Evolutionary conservation across 768 basidiomycete species (phyloP), one percentile per base, ranked within the genome.

Genomic region (Imleria badia): DNA sequence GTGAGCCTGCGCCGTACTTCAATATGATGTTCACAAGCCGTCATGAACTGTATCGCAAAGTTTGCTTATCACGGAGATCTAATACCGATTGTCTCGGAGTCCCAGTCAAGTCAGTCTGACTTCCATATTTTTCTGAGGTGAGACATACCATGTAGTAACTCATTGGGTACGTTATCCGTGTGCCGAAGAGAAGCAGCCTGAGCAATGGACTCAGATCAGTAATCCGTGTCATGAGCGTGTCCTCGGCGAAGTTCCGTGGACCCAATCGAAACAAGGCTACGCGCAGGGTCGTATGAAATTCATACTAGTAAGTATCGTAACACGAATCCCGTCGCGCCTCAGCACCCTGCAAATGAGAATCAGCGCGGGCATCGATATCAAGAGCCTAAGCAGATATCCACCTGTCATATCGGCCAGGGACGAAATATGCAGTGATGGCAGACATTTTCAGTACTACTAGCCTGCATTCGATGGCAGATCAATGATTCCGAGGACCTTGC

Each of bases 231-330:
- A 12, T 40, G 39, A 31, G 33, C 12, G 42, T 38, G 42, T 26
- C 20, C 20, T 41, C 17, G 6, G 7, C 44, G 35, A 46, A 54
- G 45, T 30, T 52, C 59, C 53, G 50, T 67, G 49, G 48, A 35
- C 31, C 2, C 46, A 40, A 41, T 41, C 14, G 31, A 45, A 19
- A 43, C 23, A 41, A 15, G 45, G 30, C 29, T 8, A 43, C 9
- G 47, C n/a, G n/a, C n/a, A n/a, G n/a, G n/a, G n/a, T 43, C n/a
- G 48, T 54, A 48, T 58, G 52, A 51, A 63, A 54, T 60, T 53
- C 44, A 54, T 49, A 44, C n/a, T n/a, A n/a, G n/a, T n/a, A n/a
- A n/a, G n/a, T n/a, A n/a, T n/a, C 55, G 47, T 22, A 19, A 5
- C 38, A 43, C 34, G 35, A 42, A 45, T 47, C 30, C 44, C 44